A percentile compares a stretch with the other conserved stretches of the same genome.
phyloP scores from a whole-genome alignment of 352 stramenopile genomes.

The Phytophthora syringae region DNA sequence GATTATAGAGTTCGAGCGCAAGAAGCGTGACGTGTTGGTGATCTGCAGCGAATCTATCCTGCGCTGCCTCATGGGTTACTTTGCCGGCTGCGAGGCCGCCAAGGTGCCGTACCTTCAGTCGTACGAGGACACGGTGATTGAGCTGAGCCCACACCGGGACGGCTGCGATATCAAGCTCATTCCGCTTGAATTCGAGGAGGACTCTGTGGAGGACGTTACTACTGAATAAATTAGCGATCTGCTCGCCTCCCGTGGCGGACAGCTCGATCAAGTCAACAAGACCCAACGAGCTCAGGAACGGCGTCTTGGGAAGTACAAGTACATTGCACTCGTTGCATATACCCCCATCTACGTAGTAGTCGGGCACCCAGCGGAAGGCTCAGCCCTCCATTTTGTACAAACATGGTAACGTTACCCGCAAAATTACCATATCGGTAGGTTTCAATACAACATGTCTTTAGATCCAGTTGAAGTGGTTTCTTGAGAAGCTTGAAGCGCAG shows the following conservation, averaged over 20 bases:
- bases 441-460: background rate
- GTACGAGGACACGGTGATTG: conserved; percentile 75
- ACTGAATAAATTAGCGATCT: conserved; percentile 21
- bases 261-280: conserved; percentile 1
- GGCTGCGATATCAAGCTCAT: conserved; percentile 87
- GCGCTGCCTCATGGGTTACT: conserved; percentile 84
- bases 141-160: conserved; percentile 83
- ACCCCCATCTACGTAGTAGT: conserved; percentile 28
- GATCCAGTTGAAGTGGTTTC: conserved; percentile 1
- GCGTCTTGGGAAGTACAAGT: conserved; percentile 20
- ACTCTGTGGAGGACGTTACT: conserved; percentile 23
- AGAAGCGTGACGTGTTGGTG: conserved; percentile 89
- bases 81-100: conserved; percentile 71
- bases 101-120: conserved; percentile 78
- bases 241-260: background rate
- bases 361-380: conserved; percentile 22
- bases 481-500: background rate
- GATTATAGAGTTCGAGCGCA: conserved; percentile 93
- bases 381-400: conserved; percentile 31
- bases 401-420: conserved; percentile 16
- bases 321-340: conserved; percentile 25
- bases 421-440: conserved; percentile 1
- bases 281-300: background rate
- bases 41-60: conserved; percentile 86
- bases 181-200: conserved; percentile 66